These are phyloP conservation scores for Garcileccinum viscosum DNA, from an alignment of 1,284 basidiomycete species.

Conservation along the genomic window DNA sequence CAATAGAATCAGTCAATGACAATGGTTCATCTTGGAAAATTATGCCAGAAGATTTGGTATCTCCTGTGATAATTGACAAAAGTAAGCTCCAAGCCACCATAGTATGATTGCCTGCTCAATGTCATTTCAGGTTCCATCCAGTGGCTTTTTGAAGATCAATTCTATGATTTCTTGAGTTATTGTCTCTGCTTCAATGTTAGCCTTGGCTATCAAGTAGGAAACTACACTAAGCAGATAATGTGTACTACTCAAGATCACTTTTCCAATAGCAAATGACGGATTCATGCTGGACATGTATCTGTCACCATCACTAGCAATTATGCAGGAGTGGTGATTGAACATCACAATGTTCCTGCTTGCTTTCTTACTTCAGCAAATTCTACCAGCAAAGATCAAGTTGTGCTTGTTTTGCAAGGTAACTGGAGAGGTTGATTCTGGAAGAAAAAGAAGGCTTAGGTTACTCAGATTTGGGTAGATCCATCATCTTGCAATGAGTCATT, in stretches of 20 bases:
- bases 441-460: neutral
- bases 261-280: neutral
- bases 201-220: neutral
- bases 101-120: neutral
- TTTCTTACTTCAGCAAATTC: conserved; percentile 2
- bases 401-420: conserved; percentile 3
- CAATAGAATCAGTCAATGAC: neutral
- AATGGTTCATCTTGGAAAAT: neutral
- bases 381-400: neutral
- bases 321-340: neutral
- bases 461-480: no score
- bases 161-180: neutral
- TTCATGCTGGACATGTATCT: neutral
- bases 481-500: no score
- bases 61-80: neutral
- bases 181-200: conserved; percentile 4
- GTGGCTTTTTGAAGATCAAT: conserved; percentile 2
- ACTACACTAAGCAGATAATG: conserved; percentile 4
- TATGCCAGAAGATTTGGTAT: neutral
- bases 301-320: conserved; percentile 1
- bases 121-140: neutral
- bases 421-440: conserved; percentile 6
- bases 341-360: conserved; percentile 2
- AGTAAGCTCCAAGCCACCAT: neutral
- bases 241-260: conserved; percentile 6